Evolutionary conservation across 2,329 filamentous ascomycete genomes (phyloP), one percentile per base, ranked within the genome.

Genomic region (Lachnellula subtilissima): DNA sequence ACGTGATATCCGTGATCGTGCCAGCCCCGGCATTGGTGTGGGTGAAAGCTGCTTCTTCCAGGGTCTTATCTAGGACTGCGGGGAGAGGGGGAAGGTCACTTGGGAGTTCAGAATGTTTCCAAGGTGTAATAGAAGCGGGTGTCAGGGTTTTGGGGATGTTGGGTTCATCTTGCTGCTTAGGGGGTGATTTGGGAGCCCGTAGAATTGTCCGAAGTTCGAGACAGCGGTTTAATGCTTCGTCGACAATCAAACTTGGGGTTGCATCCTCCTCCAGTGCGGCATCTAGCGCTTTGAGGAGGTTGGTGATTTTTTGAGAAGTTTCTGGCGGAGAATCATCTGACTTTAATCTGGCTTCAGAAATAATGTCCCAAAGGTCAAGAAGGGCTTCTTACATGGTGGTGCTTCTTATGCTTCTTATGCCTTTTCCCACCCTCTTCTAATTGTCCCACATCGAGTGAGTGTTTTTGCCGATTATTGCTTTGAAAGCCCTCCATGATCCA

Each of bases 41-140:
- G 1, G 81, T 89, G 65, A 92, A 87, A 11, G 84, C 82, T 15
- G 84, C 80, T 25, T 73, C 74, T 64, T 86, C 82, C 17, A 92
- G 76, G 22, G 75, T 71, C 0, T 78, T 73, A 60, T 91, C 80
- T 5, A 77, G 66, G 50, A 91, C 81, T 9, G 74, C 68, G 3
- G 88, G 89, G 1, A 91, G 72, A 1, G 80, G 75, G 3, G 86
- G 86, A 1, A 82, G 67, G 1, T 71, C 59, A 15, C 65, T 61
- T 3, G 77, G 70, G 40, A 85, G 78, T 37, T 79, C 76, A 54
- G 76, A 71, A 35, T 69, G 73, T n/a, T 69, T 76, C 79, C 78
- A 87, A 55, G 74, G 76, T 52, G 73, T 77, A 45, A 76, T 67
- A 37, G 59, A 61, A 19, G 56, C 46, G n/a, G 62, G 55, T 23